phyloP scores from a whole-genome alignment of 169 alveolate species.

The Plasmodium adleri region DNA sequence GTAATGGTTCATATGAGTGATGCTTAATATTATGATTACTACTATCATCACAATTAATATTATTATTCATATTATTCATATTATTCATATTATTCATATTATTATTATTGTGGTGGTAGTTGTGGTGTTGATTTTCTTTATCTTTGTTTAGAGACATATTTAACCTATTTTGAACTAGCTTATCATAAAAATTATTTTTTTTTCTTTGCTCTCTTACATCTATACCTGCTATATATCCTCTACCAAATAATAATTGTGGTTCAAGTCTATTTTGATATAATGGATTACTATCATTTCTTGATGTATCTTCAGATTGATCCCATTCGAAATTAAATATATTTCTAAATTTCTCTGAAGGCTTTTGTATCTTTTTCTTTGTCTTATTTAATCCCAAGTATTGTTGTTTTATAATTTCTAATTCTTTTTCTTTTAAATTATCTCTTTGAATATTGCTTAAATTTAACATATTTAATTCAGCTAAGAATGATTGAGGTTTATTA shows the following conservation, averaged over 20 bases:
- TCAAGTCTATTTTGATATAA: slow-evolving; percentile 90
- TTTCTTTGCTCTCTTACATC: slow-evolving; percentile 88
- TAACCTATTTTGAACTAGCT: slow-evolving; percentile 82
- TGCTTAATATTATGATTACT: no score
- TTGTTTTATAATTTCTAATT: slow-evolving; percentile 89
- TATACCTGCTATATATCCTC: slow-evolving; percentile 91
- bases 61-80: background rate
- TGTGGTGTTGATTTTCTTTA: background rate
- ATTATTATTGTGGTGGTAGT: slow-evolving; percentile 18
- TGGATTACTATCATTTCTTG: slow-evolving; percentile 90
- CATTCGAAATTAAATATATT: slow-evolving; percentile 91
- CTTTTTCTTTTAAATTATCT: slow-evolving; percentile 85
- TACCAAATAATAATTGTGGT: slow-evolving; percentile 92
- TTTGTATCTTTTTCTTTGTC: slow-evolving; percentile 89
- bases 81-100: background rate
- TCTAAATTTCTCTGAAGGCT: slow-evolving; percentile 94
- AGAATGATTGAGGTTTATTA: slow-evolving; percentile 30
- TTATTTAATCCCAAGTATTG: slow-evolving; percentile 91
- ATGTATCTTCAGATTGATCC: slow-evolving; percentile 92
- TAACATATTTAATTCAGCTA: slow-evolving; percentile 79
- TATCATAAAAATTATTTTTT: slow-evolving; percentile 87
- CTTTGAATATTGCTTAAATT: slow-evolving; percentile 40
- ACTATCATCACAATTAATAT: background rate
- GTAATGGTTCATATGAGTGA: background rate
- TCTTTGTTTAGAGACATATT: slow-evolving; percentile 29